Base-by-base conservation (phyloP, 345 rosid genomes). In the Lepidium aucheri region DNA sequence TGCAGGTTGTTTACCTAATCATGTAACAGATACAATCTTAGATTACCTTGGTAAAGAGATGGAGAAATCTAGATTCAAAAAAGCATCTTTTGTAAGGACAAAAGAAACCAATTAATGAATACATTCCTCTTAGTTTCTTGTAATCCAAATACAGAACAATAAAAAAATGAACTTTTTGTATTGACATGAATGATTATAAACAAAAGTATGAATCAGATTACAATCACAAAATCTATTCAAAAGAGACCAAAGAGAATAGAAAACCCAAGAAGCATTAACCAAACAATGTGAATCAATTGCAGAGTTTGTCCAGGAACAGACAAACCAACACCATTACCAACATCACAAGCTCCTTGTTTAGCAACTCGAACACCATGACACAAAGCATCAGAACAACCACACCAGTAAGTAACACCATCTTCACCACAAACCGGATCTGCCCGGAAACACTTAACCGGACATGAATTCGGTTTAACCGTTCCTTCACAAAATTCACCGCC, bases 361-460 rank as follows among this genome's bases (percentile, higher is more conserved):
- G 79, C 81, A 4, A 88, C 97, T 15, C 73, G 46, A 72, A 77
- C 81, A 2, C 95, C 93, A 4, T 79, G 76, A 26, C 99, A 94
- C 40, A 60, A 53, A 6, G 99, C 99, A 45, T 94, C 93, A 5
- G 81, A 63, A 66, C 99, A 88, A 28, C 99, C 99, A 61, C 99
- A 94, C 99, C 99, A 94, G 74, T 94, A 94, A 40, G 96, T 94
- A 60, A 85, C 86, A 28, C 95, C 87, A 67, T 90, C 81, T 22
- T 70, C 84, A 7, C 97, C 97, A 39, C 99, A 94, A 15, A 91
- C 97, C 14, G 97, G 99, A 47, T 91, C 91, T 7, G 89, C 74
- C 17, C 91, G 74, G 68, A 94, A 91, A 74, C 99, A 94, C 15
- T 78, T 91, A 43, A 90, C 69, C 24, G 99, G 99, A 63, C 97